Evolutionary conservation across 1,284 basidiomycete species (phyloP), one percentile per base, ranked within the genome.

Genomic region (Malassezia furfur): DNA sequence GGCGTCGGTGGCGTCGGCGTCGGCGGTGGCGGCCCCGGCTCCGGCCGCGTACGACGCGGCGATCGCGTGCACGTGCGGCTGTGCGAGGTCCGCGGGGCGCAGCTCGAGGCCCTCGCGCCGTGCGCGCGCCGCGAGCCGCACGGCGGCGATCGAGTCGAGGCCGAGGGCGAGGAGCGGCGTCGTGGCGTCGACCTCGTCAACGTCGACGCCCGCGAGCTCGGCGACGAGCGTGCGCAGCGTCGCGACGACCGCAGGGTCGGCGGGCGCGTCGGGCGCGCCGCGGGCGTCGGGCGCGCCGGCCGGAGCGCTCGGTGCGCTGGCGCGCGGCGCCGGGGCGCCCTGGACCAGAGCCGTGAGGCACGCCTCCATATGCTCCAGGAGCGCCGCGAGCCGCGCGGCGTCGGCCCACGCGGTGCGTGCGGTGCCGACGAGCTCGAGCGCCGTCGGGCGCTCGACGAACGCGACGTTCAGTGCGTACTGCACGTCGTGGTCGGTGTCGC

Each of bases 131-230:
- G 66, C 66, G 32, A 73, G 61, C 25, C 63, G 61, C 40, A 73
- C 70, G 1, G 69, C 62, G 25, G 65, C 64, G 44, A 73, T 69
- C 14, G 70, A 73, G 48, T 73, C 70, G 28, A 73, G 57, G 12
- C 70, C 69, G 1, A 73, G 56, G n/a, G 52, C 37, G 2, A 61
- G 52, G 22, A 72, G 50, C 6, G 61, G 58, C 6, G 64, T 66
- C 22, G 51, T 17, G 17, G 59, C 50, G 9, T 54, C 50, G 28
- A 64, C 38, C 36, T 62, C 53, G 22, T 15, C 49, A 15, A 53
- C 22, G 11, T 48, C 54, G 9, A 62, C 49, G 11, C 50, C 53
- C 2, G 60, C 62, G 6, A 63, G 57, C 15, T 54, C 43, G 36
- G 63, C 66, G 11, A 66, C 57, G 47, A 51, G 46, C 8, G 3